Percentiles rank a stretch among this genome's conserved stretches.
Evolutionary conservation across 1,139 yeast species (phyloP).

Genomic region (Blastobotrys niveus): DNA sequence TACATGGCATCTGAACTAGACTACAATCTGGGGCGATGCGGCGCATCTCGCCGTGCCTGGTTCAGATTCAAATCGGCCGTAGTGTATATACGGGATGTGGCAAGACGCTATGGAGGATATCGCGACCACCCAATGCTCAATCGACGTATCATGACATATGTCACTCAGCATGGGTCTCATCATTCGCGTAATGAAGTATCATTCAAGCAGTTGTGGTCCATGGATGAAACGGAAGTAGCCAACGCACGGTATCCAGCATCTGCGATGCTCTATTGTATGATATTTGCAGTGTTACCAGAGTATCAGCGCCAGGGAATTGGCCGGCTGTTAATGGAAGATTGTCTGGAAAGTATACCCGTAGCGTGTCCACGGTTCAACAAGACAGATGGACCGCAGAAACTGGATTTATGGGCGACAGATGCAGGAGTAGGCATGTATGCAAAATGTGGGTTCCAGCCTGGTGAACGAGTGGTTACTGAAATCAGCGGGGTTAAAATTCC

Average conservation of each 20-base stretch:
- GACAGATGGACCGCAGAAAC: not conserved
- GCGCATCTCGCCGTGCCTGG: not conserved
- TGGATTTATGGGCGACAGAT: slow-evolving; percentile 3
- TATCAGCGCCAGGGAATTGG: slow-evolving; percentile 1
- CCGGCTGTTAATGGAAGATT: not conserved
- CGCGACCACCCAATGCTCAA: slow-evolving; percentile 4
- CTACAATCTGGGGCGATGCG: not conserved
- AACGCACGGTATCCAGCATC: slow-evolving; percentile 1
- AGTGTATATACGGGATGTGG: not conserved
- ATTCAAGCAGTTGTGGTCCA: not conserved
- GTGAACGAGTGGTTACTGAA: not conserved
- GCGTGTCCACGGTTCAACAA: not conserved
- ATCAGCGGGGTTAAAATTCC: not conserved
- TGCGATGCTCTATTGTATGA: slow-evolving; percentile 1
- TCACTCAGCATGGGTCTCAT: not conserved
- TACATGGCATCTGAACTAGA: not conserved
- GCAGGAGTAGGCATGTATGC: not conserved
- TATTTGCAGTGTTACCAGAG: not conserved
- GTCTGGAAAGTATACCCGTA: not conserved
- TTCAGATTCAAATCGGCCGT: not conserved
- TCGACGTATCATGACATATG: not conserved
- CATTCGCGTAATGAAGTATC: not conserved
- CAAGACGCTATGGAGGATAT: not conserved
- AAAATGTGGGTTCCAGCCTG: not conserved
- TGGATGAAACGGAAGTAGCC: not conserved